Evolutionary conservation across 2,329 filamentous ascomycete genomes (phyloP), one percentile per base, ranked within the genome.

Genomic region (Thyridium curvatum): DNA sequence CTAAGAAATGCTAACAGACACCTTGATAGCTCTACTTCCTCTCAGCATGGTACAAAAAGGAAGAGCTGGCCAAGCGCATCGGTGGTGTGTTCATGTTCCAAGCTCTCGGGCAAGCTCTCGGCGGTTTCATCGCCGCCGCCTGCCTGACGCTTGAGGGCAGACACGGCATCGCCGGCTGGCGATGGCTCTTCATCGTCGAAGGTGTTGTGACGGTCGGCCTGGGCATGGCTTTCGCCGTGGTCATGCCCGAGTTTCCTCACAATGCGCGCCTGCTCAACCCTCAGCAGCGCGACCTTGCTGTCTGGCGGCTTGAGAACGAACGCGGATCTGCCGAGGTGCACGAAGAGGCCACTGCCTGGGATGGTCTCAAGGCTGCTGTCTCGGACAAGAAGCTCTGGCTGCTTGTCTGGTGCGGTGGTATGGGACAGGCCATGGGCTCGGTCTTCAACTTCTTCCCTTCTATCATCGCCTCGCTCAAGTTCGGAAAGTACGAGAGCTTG

Each of bases 161-260:
- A 3, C 62, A 62, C 35, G 69, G 69, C 2, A 62, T 76, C 13
- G 54, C 59, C 2, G 71, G 71, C 2, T 76, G 71, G 72, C 52
- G 64, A 37, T 77, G 72, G 72, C 55, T 74, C 0, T 76, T 75
- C 41, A 67, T 72, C 30, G 55, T 68, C 10, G 61, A 67, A 35
- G 63, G 63, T 2, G 48, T 52, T 8, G 64, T 64, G 1, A 75
- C 71, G 2, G 58, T 71, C 13, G 61, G 63, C 12, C 48, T 60
- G 18, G 43, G 36, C 12, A 13, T 36, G 6, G 21, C 10, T 10
- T 26, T 26, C 21, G 21, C 21, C 21, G 10, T 26, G 21, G 51
- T 66, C 38, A 58, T 66, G 55, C 63, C 55, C 8, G 55, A 61
- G 18, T 65, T 58, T 38, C 63, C 63, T 0, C 58, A 64, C 46